phyloP scores from a whole-genome alignment of 1,284 basidiomycete genomes.

The Pseudozyma pruni region DNA sequence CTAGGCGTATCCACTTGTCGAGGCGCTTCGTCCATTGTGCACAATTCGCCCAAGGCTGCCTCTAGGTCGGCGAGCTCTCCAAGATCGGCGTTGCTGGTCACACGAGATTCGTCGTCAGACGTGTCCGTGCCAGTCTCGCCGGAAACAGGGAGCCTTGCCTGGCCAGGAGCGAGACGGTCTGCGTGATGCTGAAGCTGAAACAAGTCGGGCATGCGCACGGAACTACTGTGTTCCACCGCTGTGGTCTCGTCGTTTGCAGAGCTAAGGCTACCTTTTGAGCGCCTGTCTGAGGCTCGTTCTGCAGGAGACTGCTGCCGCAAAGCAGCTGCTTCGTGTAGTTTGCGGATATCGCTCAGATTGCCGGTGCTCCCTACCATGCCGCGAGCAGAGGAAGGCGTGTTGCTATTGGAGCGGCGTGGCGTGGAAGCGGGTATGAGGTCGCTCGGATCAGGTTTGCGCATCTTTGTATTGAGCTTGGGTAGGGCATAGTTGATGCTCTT shows the following conservation, averaged over 20 bases:
- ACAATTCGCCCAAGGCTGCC: conserved; percentile 34
- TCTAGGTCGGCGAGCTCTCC: conserved; percentile 45
- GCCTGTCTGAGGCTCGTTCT: conserved; percentile 18
- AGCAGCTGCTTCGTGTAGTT: conserved; percentile 41
- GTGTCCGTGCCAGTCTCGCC: conserved; percentile 21
- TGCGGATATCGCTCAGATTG: conserved; percentile 55
- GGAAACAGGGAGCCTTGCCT: conserved; percentile 14
- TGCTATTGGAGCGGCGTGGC: conserved; percentile 19
- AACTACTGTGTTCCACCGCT: conserved; percentile 6
- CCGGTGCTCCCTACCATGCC: conserved; percentile 49
- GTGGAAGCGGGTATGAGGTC: conserved; percentile 46
- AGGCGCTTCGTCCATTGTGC: conserved; percentile 20
- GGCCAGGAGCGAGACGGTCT: neutral
- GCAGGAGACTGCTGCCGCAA: conserved; percentile 36
- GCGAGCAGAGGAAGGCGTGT: conserved; percentile 18
- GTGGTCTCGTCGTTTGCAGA: neutral
- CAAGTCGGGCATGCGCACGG: conserved; percentile 30
- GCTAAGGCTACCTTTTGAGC: conserved; percentile 10
- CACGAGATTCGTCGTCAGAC: conserved; percentile 50
- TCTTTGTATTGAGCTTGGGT: conserved; percentile 68
- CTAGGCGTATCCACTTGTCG: conserved; percentile 28
- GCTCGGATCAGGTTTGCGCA: conserved; percentile 65
- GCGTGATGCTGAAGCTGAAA: conserved; percentile 32
- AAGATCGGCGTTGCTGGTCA: conserved; percentile 42
- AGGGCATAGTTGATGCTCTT: conserved; percentile 66